phyloP scores from a whole-genome alignment of 2,329 filamentous ascomycete species.

The Neurospora sp. region DNA sequence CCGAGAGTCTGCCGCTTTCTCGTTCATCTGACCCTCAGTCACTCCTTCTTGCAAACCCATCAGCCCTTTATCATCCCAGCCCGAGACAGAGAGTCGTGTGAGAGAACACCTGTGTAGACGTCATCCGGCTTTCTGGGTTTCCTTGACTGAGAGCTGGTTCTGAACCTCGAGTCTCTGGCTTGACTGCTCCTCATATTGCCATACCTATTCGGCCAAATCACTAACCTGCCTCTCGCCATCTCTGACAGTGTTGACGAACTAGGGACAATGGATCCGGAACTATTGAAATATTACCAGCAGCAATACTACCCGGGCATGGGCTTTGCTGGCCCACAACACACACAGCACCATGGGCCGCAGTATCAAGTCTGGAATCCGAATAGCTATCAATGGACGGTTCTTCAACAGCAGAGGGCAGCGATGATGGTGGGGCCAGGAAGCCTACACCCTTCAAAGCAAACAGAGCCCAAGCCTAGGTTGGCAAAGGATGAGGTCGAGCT shows the following conservation, averaged over 20 bases:
- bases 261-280: neutral
- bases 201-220: neutral
- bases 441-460: slow-evolving; percentile 18
- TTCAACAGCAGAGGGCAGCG: slow-evolving; percentile 13
- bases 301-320: slow-evolving; percentile 9
- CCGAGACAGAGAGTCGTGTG: neutral
- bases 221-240: neutral
- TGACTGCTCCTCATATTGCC: neutral
- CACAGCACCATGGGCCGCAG: slow-evolving; percentile 6
- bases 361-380: slow-evolving; percentile 14
- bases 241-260: neutral
- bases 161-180: neutral
- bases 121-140: neutral
- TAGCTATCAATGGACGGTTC: slow-evolving; percentile 14
- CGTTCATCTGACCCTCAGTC: slow-evolving; percentile 16
- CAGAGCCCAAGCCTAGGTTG: slow-evolving; percentile 41
- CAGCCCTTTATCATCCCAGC: neutral
- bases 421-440: slow-evolving; percentile 17
- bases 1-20: slow-evolving; percentile 9
- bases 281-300: slow-evolving; percentile 14
- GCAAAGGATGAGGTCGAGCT: slow-evolving; percentile 51
- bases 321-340: neutral
- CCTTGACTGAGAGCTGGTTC: neutral
- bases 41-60: slow-evolving; percentile 12
- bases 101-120: neutral